phyloP scores from a whole-genome alignment of 2,329 filamentous ascomycete genomes.

The Colletotrichum caudatum region DNA sequence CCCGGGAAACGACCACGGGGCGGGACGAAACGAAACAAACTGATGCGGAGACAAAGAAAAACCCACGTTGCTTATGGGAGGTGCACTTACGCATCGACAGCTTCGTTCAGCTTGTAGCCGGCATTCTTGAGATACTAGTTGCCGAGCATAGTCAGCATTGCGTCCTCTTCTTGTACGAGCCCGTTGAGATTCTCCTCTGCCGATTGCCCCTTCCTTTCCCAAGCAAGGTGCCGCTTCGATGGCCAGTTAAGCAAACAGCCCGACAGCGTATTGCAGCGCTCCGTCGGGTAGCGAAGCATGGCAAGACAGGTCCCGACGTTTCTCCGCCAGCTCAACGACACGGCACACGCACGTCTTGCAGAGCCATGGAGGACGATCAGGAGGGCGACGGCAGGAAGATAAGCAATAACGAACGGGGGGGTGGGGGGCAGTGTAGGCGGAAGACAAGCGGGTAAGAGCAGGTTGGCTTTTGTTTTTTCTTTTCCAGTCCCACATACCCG shows the following conservation, averaged over 20 bases:
- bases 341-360: slow-evolving; percentile 12
- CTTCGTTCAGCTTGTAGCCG: slow-evolving; percentile 65
- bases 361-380: slow-evolving; percentile 14
- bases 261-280: not conserved
- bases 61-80: slow-evolving; percentile 43
- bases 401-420: not conserved
- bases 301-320: slow-evolving; percentile 25
- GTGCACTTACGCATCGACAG: slow-evolving; percentile 67
- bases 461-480: slow-evolving; percentile 10
- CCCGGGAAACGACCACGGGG: slow-evolving; percentile 10
- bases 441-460: not conserved
- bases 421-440: slow-evolving; percentile 4
- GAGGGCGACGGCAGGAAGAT: not conserved
- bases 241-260: slow-evolving; percentile 18
- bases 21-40: slow-evolving; percentile 17
- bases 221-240: slow-evolving; percentile 14
- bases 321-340: slow-evolving; percentile 14
- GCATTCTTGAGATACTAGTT: slow-evolving; percentile 61
- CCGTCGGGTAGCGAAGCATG: slow-evolving; percentile 20
- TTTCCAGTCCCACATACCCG: slow-evolving; percentile 54
- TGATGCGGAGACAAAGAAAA: slow-evolving; percentile 23
- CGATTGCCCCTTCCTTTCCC: slow-evolving; percentile 18
- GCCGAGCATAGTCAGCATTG: slow-evolving; percentile 37
- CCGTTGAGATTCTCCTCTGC: not conserved
- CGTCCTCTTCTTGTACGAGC: not conserved